Evolutionary conservation across 2,329 filamentous ascomycete genomes (phyloP).

Genomic region (Aureobasidium lini): DNA sequence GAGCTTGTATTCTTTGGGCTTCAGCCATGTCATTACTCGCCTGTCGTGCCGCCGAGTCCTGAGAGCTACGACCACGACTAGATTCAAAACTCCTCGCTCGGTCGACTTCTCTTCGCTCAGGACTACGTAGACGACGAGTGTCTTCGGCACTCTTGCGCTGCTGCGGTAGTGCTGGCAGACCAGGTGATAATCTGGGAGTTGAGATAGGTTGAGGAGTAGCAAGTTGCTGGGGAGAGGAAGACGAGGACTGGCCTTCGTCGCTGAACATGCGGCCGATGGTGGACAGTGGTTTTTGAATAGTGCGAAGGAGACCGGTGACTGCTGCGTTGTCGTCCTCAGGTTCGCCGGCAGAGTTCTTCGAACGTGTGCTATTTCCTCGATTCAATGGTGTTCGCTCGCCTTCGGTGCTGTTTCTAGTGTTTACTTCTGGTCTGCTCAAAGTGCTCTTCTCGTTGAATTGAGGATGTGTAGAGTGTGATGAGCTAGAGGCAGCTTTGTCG

Average conservation of each 20-base stretch:
- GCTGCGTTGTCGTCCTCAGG: slow-evolving; percentile 58
- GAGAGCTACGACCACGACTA: slow-evolving; percentile 25
- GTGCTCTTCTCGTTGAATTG: slow-evolving; percentile 41
- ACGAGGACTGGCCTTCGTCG: slow-evolving; percentile 44
- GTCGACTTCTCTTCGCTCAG: slow-evolving; percentile 44
- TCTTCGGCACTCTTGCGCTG: slow-evolving; percentile 21
- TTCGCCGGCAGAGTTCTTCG: background rate
- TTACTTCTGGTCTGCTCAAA: slow-evolving; percentile 49
- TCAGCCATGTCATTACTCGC: slow-evolving; percentile 86
- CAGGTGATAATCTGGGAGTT: slow-evolving; percentile 44
- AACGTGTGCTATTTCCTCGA: slow-evolving; percentile 28
- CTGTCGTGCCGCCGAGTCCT: slow-evolving; percentile 83
- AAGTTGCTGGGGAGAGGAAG: slow-evolving; percentile 27
- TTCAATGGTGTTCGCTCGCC: slow-evolving; percentile 52
- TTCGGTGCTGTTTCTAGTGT: slow-evolving; percentile 52
- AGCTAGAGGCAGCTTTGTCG: slow-evolving; percentile 22
- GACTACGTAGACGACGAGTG: slow-evolving; percentile 18
- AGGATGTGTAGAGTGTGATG: slow-evolving; percentile 23
- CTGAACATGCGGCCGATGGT: slow-evolving; percentile 95
- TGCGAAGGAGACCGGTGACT: slow-evolving; percentile 76
- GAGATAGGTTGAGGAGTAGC: slow-evolving; percentile 41
- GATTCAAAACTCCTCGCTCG: slow-evolving; percentile 6
- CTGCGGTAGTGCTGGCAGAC: slow-evolving; percentile 32
- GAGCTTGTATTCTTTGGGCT: slow-evolving; percentile 70
- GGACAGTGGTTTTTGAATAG: slow-evolving; percentile 82